Evolutionary conservation across 306 rosid species (phyloP).

Genomic region (Inga laurina): DNA sequence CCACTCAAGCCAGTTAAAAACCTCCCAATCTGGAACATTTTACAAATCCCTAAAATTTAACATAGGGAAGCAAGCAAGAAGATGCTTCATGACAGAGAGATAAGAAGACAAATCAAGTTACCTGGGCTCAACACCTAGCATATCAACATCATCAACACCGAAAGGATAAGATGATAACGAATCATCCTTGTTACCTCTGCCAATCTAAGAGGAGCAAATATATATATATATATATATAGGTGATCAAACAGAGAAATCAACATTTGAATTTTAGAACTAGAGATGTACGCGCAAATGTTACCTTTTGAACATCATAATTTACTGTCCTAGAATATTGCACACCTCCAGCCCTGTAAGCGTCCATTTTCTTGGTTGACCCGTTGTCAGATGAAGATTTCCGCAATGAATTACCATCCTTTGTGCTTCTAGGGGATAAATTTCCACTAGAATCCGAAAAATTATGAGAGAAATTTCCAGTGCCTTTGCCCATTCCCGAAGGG

Average conservation of each 20-base stretch:
- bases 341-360: constrained; percentile 54
- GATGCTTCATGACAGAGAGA: constrained; percentile 10
- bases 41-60: background rate
- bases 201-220: constrained; percentile 37
- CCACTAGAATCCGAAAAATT: constrained; percentile 66
- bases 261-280: constrained; percentile 26
- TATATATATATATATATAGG: background rate
- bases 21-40: constrained; percentile 7
- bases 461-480: constrained; percentile 62
- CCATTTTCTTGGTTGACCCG: constrained; percentile 59
- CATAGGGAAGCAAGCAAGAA: background rate
- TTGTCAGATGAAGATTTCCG: constrained; percentile 76
- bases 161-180: constrained; percentile 56
- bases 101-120: constrained; percentile 15
- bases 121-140: constrained; percentile 60
- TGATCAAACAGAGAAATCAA: constrained; percentile 32
- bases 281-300: constrained; percentile 36
- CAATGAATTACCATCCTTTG: constrained; percentile 51
- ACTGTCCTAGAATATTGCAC: constrained; percentile 32
- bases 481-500: constrained; percentile 39
- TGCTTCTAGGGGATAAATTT: constrained; percentile 69
- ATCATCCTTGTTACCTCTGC: constrained; percentile 71
- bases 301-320: constrained; percentile 57
- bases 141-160: constrained; percentile 69
- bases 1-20: constrained; percentile 23